A percentile compares a stretch with the other conserved stretches of the same genome.
Conservation (phyloP, 192 early-diverging fungal species). For the Backusella australiensis region DNA sequence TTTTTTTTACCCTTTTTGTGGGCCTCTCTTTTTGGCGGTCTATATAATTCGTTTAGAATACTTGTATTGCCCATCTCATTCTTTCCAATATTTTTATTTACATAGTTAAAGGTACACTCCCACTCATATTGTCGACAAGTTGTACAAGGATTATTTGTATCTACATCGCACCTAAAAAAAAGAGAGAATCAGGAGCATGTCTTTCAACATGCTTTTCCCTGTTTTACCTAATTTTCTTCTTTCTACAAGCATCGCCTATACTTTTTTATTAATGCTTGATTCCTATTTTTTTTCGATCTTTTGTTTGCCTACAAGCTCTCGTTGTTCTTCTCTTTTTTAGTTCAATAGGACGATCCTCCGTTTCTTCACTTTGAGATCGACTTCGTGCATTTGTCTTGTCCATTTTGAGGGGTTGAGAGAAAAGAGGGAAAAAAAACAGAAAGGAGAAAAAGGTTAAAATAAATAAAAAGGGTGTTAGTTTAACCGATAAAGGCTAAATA, state of each 20-base stretch:
- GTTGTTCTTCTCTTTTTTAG: conserved; percentile 2
- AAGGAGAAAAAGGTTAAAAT: too few relatives aligned
- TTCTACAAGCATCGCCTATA: conserved; percentile 33
- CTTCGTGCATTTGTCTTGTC: background rate
- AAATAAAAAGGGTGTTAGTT: background rate
- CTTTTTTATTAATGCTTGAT: background rate
- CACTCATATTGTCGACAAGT: conserved; percentile 32
- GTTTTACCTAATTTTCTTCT: conserved; percentile 30
- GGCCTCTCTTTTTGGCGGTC: conserved; percentile 26
- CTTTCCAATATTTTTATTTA: background rate
- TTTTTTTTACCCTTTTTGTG: conserved; percentile 26
- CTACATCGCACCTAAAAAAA: conserved; percentile 27
- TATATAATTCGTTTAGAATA: background rate
- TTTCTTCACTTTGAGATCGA: background rate
- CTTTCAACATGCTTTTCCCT: too few relatives aligned
- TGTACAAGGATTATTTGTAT: conserved; percentile 20
- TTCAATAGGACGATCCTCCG: background rate
- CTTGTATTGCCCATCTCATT: background rate
- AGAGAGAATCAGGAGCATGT: background rate
- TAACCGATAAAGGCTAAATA: too few relatives aligned
- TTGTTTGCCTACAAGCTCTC: background rate
- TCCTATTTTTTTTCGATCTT: background rate
- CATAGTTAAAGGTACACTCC: conserved; percentile 34
- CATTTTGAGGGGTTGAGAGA: background rate
- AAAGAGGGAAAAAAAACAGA: background rate